Evolutionary conservation across 1,139 yeast species (phyloP).

Genomic region (Pneumocystis carinii): DNA sequence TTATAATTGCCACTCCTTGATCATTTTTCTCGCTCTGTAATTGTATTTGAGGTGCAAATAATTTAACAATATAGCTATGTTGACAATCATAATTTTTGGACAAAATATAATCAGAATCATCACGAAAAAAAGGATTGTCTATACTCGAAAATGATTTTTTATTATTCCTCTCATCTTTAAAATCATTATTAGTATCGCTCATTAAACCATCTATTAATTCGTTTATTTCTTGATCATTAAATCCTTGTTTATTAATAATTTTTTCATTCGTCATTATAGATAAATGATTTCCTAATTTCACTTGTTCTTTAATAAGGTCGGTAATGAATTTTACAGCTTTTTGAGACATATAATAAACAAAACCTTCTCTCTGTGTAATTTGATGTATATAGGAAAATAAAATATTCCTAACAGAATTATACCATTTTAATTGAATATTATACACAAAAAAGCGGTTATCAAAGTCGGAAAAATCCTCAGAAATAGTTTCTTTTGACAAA

Average conservation of each 20-base stretch:
- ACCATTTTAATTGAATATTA: constrained; percentile 67
- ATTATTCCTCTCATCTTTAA: background rate
- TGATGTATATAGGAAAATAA: constrained; percentile 49
- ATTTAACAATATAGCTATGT: constrained; percentile 53
- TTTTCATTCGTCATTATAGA: background rate
- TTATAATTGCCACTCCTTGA: constrained; percentile 49
- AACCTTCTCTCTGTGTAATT: constrained; percentile 41
- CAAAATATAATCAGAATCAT: constrained; percentile 35
- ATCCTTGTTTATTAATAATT: constrained; percentile 14
- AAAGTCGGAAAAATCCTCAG: constrained; percentile 24
- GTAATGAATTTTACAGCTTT: constrained; percentile 58
- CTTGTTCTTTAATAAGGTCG: constrained; percentile 28
- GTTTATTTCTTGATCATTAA: constrained; percentile 15
- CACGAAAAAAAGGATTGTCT: constrained; percentile 17
- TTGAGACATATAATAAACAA: constrained; percentile 49
- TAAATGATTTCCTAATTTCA: background rate
- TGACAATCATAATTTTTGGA: constrained; percentile 33
- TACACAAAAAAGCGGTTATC: constrained; percentile 70
- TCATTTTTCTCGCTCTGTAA: constrained; percentile 52
- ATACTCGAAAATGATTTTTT: background rate
- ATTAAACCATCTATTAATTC: background rate
- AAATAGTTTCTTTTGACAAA: background rate
- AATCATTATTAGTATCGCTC: background rate
- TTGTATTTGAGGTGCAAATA: constrained; percentile 78
- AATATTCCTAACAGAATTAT: constrained; percentile 47